phyloP scores from a whole-genome alignment of 495 filamentous ascomycete genomes.

The Sordaria brevicollis region DNA sequence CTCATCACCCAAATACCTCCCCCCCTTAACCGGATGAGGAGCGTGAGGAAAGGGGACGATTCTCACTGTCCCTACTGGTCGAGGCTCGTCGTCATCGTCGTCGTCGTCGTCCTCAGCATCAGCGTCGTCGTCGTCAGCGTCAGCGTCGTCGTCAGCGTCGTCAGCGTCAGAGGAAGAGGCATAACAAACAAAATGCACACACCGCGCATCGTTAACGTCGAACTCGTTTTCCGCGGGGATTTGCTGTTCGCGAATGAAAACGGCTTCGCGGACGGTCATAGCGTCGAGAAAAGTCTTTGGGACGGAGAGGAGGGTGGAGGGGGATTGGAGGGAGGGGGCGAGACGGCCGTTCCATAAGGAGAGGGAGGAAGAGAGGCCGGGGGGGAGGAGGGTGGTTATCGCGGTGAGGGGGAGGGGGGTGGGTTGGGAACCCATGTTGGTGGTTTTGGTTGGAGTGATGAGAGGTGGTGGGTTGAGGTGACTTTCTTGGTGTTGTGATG shows the following conservation, averaged over 20 bases:
- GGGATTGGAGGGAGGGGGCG: constrained; percentile 1
- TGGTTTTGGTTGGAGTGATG: neutral
- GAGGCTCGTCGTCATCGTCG: constrained; percentile 40
- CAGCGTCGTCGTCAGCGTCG: constrained; percentile 12
- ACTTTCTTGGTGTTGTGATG: neutral
- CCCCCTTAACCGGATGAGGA: constrained; percentile 42
- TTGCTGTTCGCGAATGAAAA: constrained; percentile 70
- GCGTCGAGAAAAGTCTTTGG: constrained; percentile 62
- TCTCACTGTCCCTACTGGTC: constrained; percentile 67
- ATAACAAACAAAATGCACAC: constrained; percentile 66
- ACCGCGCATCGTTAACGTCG: constrained; percentile 67
- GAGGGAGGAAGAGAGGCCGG: constrained; percentile 7
- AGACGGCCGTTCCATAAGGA: constrained; percentile 4
- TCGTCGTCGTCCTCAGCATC: constrained; percentile 5
- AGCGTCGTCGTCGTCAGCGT: constrained; percentile 27
- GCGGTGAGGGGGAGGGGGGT: too few relatives aligned
- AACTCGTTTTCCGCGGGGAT: constrained; percentile 59
- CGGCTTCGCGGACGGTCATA: constrained; percentile 62
- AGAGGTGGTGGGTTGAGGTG: neutral
- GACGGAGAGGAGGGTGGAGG: constrained; percentile 17
- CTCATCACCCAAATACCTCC: constrained; percentile 26
- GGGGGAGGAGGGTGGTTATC: constrained; percentile 38
- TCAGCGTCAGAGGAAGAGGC: constrained; percentile 26
- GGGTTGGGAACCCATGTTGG: constrained; percentile 8
- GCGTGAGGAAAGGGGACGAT: constrained; percentile 68